Conservation (phyloP, 1,139 yeast species). For the Suhomyces guaymorum region DNA sequence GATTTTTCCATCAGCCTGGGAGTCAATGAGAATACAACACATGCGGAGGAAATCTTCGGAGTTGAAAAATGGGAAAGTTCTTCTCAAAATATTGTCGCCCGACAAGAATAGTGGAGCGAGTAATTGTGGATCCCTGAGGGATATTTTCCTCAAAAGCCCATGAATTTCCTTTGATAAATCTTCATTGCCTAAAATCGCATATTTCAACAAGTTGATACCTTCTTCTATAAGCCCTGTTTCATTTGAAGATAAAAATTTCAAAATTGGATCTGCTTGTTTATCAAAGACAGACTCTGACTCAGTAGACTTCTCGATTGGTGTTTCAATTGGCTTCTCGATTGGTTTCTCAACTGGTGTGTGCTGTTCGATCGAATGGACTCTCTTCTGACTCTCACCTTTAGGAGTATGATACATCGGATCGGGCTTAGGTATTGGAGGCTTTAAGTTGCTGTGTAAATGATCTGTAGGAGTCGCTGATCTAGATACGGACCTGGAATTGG, state of each 20-base stretch:
- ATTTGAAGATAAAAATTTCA: conserved; percentile 36
- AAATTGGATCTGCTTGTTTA: conserved; percentile 36
- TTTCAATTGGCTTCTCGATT: conserved; percentile 1
- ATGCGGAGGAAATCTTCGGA: conserved; percentile 39
- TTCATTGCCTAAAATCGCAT: conserved; percentile 43
- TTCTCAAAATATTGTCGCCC: conserved; percentile 28
- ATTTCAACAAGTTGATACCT: conserved; percentile 40
- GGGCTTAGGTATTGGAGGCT: too few species aligned
- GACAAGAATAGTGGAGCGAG: conserved; percentile 33
- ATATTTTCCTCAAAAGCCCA: conserved; percentile 26
- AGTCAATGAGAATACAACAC: conserved; percentile 30
- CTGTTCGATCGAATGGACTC: too few species aligned
- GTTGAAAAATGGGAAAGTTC: conserved; percentile 27
- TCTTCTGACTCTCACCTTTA: too few species aligned
- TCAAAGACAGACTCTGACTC: conserved; percentile 20
- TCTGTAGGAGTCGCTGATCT: conserved; percentile 12
- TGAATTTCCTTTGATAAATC: conserved; percentile 30
- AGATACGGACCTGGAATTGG: conserved; percentile 3
- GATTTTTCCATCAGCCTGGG: conserved; percentile 26
- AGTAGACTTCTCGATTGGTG: not conserved
- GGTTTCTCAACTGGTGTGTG: too few species aligned
- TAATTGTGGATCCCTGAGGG: conserved; percentile 31
- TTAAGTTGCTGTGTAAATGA: too few species aligned
- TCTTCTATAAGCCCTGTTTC: conserved; percentile 31
- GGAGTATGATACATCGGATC: too few species aligned